Conservation (phyloP, 495 filamentous ascomycete species). For the Geoglossum glabrum region DNA sequence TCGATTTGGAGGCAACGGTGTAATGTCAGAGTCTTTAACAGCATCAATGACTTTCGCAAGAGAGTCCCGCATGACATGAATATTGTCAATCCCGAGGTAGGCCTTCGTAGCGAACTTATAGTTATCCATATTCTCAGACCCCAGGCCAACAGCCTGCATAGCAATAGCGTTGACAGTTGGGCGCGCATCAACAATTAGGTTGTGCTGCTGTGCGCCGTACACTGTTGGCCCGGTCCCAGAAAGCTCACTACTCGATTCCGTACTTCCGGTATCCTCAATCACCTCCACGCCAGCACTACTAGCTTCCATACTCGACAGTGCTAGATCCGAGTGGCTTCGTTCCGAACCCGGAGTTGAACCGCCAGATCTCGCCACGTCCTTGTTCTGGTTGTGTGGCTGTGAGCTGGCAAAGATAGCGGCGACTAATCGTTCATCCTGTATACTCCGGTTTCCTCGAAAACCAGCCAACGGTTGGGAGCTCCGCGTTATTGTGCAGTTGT, state of each 20-base stretch:
- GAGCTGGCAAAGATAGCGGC: conserved; percentile 81
- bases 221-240: conserved; percentile 32
- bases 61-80: conserved; percentile 94
- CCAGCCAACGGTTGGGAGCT: conserved; percentile 88
- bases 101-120: conserved; percentile 83
- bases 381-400: conserved; percentile 16
- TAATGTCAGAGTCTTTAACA: conserved; percentile 80
- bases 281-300: conserved; percentile 27
- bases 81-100: conserved; percentile 96
- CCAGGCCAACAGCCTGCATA: conserved; percentile 86
- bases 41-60: conserved; percentile 75
- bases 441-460: conserved; percentile 69
- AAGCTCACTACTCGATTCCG: conserved; percentile 12
- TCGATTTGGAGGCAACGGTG: conserved; percentile 61
- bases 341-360: conserved; percentile 7
- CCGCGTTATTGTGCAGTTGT: conserved; percentile 90
- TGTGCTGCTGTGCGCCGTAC: conserved; percentile 86
- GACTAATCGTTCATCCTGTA: conserved; percentile 88
- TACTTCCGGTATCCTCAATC: conserved; percentile 52
- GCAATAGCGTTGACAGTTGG: conserved; percentile 89
- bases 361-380: background rate
- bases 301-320: background rate
- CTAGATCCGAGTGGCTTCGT: background rate
- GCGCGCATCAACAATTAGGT: conserved; percentile 90
- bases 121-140: conserved; percentile 95